Evolutionary conservation across 257 asterid species (phyloP).

Genomic region (Cruciata laevipes): DNA sequence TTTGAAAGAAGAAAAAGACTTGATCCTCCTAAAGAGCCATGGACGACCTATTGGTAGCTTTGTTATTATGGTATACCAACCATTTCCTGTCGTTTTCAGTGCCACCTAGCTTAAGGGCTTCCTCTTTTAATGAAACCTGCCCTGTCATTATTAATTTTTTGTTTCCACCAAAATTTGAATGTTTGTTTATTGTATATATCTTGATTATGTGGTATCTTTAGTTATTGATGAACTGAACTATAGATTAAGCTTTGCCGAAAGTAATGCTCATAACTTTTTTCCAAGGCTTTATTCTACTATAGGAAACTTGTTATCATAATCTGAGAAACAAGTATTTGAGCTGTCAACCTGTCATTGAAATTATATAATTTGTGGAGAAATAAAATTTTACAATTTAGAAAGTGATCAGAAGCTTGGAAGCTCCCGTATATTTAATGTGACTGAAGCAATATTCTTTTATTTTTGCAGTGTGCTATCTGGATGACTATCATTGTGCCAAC

Average conservation of each 20-base stretch:
- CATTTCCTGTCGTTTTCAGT: not conserved
- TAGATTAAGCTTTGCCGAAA: not conserved
- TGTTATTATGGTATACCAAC: not conserved
- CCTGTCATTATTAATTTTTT: not conserved
- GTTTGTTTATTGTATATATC: too few relatives aligned
- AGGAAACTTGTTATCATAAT: too few relatives aligned
- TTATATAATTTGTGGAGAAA: not conserved
- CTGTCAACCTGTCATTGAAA: not conserved
- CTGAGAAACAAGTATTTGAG: not conserved
- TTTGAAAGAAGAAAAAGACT: not conserved
- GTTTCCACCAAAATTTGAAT: not conserved
- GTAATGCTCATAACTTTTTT: not conserved
- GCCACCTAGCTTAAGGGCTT: not conserved
- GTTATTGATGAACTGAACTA: not conserved
- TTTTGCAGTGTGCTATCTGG: slow-evolving; percentile 91
- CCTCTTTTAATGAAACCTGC: not conserved
- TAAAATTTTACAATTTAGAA: not conserved
- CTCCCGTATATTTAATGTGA: not conserved
- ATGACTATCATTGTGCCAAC: slow-evolving; percentile 95
- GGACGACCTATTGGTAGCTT: not conserved
- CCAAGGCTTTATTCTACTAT: too few relatives aligned
- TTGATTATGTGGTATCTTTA: not conserved
- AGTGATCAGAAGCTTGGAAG: not conserved
- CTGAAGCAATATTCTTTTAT: slow-evolving; percentile 15
- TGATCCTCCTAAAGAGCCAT: not conserved